A percentile compares a stretch with the other conserved stretches of the same genome.
Conservation (phyloP, 768 basidiomycete species). For the Russula compacta region DNA sequence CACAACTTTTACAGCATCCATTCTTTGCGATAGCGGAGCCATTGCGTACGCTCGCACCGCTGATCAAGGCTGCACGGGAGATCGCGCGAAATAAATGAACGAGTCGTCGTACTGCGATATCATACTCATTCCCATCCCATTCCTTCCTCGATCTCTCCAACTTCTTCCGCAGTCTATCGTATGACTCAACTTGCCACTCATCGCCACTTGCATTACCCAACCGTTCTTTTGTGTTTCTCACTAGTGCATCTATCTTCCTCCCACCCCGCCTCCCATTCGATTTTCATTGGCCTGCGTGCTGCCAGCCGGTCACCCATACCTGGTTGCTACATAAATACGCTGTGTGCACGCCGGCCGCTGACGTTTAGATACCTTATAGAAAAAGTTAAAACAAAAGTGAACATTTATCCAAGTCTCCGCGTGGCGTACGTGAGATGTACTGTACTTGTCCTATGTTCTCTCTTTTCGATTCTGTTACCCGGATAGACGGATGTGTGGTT, state of each 20-base stretch:
- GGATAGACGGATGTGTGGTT: neutral
- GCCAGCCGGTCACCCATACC: neutral
- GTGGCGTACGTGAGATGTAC: slow-evolving; percentile 7
- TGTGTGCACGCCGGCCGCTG: neutral
- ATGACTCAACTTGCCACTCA: slow-evolving; percentile 7
- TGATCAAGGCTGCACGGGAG: slow-evolving; percentile 89
- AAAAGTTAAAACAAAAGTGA: slow-evolving; percentile 7
- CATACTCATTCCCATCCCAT: neutral
- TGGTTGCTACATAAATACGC: slow-evolving; percentile 1
- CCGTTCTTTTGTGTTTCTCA: slow-evolving; percentile 1
- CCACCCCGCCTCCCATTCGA: neutral
- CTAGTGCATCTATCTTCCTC: slow-evolving; percentile 1
- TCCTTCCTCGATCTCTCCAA: neutral
- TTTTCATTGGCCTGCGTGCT: slow-evolving; percentile 4
- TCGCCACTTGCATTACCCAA: slow-evolving; percentile 7
- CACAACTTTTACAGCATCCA: slow-evolving; percentile 72
- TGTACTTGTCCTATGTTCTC: slow-evolving; percentile 3
- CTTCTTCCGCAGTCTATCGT: slow-evolving; percentile 6
- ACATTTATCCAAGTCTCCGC: neutral
- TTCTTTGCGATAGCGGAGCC: slow-evolving; percentile 89
- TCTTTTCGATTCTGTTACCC: slow-evolving; percentile 2
- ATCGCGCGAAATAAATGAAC: slow-evolving; percentile 43
- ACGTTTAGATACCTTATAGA: slow-evolving; percentile 17
- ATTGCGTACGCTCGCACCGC: slow-evolving; percentile 71
- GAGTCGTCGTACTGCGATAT: neutral